These are phyloP conservation scores for Neonectria ditissima DNA, from an alignment of 2,329 filamentous ascomycete genomes.

Conservation along the genomic window DNA sequence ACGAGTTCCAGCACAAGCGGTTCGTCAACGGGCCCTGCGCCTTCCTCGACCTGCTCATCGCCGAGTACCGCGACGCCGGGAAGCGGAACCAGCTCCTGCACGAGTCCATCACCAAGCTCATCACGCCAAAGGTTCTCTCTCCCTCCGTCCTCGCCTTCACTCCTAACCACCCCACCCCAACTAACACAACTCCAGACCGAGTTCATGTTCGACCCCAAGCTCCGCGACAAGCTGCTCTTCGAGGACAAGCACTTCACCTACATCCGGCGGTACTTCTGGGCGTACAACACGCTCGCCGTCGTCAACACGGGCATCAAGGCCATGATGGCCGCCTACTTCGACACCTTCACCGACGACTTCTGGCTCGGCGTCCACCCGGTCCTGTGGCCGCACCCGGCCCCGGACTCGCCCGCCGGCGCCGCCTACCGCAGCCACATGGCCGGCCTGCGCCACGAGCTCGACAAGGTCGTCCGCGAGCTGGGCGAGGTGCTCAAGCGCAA, in stretches of 20 bases:
- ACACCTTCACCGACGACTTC: slow-evolving; percentile 69
- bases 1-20: slow-evolving; percentile 64
- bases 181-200: slow-evolving; percentile 53
- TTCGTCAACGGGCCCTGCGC: slow-evolving; percentile 72
- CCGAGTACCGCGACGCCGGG: slow-evolving; percentile 70
- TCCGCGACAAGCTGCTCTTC: slow-evolving; percentile 70
- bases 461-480: slow-evolving; percentile 63
- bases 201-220: slow-evolving; percentile 68
- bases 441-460: slow-evolving; percentile 60
- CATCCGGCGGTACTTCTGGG: slow-evolving; percentile 72
- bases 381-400: slow-evolving; percentile 66
- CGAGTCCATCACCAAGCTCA: slow-evolving; percentile 66
- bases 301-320: slow-evolving; percentile 70
- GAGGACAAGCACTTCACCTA: slow-evolving; percentile 72
- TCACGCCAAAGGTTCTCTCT: slow-evolving; percentile 64
- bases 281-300: slow-evolving; percentile 69
- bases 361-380: slow-evolving; percentile 67
- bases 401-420: slow-evolving; percentile 56
- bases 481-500: slow-evolving; percentile 62
- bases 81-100: slow-evolving; percentile 69
- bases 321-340: slow-evolving; percentile 67
- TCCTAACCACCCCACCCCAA: too few relatives aligned
- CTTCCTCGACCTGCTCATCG: slow-evolving; percentile 68
- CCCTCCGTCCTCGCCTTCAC: slow-evolving; percentile 4
- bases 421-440: slow-evolving; percentile 63